phyloP scores from a whole-genome alignment of 2,329 filamentous ascomycete genomes.

The Fusarium sp. region DNA sequence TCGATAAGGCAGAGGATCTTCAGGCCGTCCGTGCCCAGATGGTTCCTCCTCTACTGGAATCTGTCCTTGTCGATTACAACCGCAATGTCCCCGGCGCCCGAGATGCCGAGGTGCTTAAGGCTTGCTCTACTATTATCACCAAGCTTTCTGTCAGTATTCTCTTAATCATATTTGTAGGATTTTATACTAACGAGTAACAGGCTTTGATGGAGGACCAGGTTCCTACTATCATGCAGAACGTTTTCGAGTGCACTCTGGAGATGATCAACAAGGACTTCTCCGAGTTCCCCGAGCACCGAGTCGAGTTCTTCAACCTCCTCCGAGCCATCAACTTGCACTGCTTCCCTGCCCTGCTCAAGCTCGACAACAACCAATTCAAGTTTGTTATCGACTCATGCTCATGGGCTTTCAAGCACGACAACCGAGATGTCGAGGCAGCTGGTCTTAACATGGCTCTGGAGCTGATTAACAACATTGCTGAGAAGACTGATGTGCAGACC shows the following conservation, averaged over 20 bases:
- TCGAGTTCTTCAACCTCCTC: conserved; percentile 99
- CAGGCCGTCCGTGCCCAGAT: conserved; percentile 93
- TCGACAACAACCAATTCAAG: conserved; percentile 97
- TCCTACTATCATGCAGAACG: conserved; percentile 95
- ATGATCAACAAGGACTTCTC: conserved; percentile 99
- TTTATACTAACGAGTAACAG: conserved; percentile 52
- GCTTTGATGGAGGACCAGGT: conserved; percentile 98
- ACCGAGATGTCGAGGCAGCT: conserved; percentile 94
- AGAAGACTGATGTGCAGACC: conserved; percentile 84
- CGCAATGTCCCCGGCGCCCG: conserved; percentile 94
- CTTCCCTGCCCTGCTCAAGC: conserved; percentile 91
- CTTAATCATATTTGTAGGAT: neutral
- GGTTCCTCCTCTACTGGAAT: conserved; percentile 93
- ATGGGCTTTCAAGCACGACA: conserved; percentile 99
- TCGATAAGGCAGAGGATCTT: conserved; percentile 96
- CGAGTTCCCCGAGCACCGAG: conserved; percentile 96
- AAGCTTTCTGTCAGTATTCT: conserved; percentile 82
- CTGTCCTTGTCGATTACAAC: conserved; percentile 94
- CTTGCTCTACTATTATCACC: conserved; percentile 96
- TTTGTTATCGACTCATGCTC: conserved; percentile 99
- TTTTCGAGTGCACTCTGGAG: conserved; percentile 97
- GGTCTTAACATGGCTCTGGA: conserved; percentile 98
- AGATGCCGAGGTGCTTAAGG: conserved; percentile 94
- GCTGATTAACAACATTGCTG: conserved; percentile 95
- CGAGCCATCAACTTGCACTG: conserved; percentile 96